A percentile compares a stretch with the other conserved stretches of the same genome.
phyloP scores from a whole-genome alignment of 2,329 filamentous ascomycete species.

The Apiospora kogelbergensis region DNA sequence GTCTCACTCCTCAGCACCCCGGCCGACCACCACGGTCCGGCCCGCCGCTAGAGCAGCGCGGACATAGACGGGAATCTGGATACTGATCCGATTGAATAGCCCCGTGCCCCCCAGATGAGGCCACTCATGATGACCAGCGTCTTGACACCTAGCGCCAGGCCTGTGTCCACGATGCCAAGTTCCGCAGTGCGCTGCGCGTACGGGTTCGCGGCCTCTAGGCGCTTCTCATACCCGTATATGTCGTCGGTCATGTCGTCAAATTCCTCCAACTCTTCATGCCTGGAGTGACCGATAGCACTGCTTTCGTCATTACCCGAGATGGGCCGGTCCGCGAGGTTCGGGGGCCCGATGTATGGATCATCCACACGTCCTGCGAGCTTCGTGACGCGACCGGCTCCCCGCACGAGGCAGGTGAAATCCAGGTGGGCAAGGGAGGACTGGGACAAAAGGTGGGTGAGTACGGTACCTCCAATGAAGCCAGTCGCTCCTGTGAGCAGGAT shows the following conservation, averaged over 20 bases:
- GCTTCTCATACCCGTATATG: conserved; percentile 41
- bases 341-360: too few species aligned
- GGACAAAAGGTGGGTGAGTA: background rate
- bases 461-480: background rate
- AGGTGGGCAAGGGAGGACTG: background rate
- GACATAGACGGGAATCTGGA: conserved; percentile 35
- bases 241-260: conserved; percentile 43
- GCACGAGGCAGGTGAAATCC: conserved; percentile 23
- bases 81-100: conserved; percentile 37
- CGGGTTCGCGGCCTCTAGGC: conserved; percentile 33
- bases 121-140: conserved; percentile 41
- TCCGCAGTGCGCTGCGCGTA: conserved; percentile 47
- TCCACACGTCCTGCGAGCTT: conserved; percentile 12
- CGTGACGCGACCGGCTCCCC: conserved; percentile 21
- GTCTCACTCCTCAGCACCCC: conserved; percentile 37
- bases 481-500: background rate
- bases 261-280: conserved; percentile 10
- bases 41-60: conserved; percentile 22
- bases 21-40: conserved; percentile 33
- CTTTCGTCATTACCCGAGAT: conserved; percentile 27
- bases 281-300: background rate
- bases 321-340: conserved; percentile 43
- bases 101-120: conserved; percentile 44
- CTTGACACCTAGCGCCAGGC: conserved; percentile 39
- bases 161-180: conserved; percentile 40